Evolutionary conservation across 2,329 filamentous ascomycete species (phyloP).

Genomic region (Alternaria rosae): DNA sequence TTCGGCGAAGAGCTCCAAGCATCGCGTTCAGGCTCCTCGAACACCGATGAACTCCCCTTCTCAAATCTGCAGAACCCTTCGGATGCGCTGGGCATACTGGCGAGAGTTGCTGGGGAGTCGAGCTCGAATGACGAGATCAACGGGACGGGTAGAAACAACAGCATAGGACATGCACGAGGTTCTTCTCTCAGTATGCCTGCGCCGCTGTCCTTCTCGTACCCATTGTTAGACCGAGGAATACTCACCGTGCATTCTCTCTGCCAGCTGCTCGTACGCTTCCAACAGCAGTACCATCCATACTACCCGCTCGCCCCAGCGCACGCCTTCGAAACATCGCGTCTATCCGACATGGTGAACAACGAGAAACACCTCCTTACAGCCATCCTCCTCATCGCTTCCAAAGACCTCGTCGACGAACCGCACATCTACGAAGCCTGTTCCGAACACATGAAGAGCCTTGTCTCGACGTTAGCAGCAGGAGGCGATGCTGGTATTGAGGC

Average conservation of each 20-base stretch:
- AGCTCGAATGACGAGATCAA: slow-evolving; percentile 39
- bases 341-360: slow-evolving; percentile 64
- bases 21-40: slow-evolving; percentile 40
- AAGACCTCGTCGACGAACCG: slow-evolving; percentile 71
- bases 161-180: slow-evolving; percentile 20
- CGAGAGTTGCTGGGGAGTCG: slow-evolving; percentile 53
- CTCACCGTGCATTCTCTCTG: slow-evolving; percentile 58
- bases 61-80: slow-evolving; percentile 58
- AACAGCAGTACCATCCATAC: slow-evolving; percentile 72
- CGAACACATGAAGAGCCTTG: slow-evolving; percentile 72
- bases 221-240: slow-evolving; percentile 51
- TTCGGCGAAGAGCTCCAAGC: slow-evolving; percentile 31
- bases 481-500: slow-evolving; percentile 73
- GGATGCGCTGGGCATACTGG: slow-evolving; percentile 58
- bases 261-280: slow-evolving; percentile 65
- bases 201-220: slow-evolving; percentile 53
- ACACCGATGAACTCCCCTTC: slow-evolving; percentile 48
- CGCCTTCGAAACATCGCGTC: slow-evolving; percentile 62
- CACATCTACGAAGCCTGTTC: slow-evolving; percentile 71
- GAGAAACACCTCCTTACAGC: slow-evolving; percentile 74
- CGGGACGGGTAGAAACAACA: slow-evolving; percentile 15
- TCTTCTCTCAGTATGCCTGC: slow-evolving; percentile 24
- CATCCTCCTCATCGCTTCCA: slow-evolving; percentile 73
- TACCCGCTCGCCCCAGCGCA: slow-evolving; percentile 71
- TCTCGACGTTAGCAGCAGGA: slow-evolving; percentile 71